Conservation (phyloP, 2,329 filamentous ascomycete species). For the Pezicula neosporulosa region DNA sequence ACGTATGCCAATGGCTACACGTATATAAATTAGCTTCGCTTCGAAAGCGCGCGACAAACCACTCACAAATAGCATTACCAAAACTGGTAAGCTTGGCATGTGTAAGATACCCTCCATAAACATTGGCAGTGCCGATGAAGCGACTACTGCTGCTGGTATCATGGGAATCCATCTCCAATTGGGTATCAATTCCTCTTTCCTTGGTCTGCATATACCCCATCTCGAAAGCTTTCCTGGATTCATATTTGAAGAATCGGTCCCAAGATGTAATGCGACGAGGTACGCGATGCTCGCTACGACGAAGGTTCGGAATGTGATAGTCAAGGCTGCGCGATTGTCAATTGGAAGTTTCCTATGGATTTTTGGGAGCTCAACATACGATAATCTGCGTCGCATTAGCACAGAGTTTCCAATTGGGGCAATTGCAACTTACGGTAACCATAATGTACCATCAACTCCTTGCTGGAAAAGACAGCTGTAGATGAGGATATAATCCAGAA, state of each 20-base stretch:
- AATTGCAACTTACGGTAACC: conserved; percentile 12
- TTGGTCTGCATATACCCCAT: conserved; percentile 10
- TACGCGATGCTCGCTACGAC: conserved; percentile 9
- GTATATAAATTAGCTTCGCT: not conserved
- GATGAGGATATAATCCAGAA: conserved; percentile 15
- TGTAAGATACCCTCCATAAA: conserved; percentile 21
- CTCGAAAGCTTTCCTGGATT: not conserved
- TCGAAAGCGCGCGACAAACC: not conserved
- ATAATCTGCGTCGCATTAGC: conserved; percentile 16
- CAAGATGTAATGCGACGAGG: conserved; percentile 6
- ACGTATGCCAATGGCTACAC: conserved; percentile 19
- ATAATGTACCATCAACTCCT: conserved; percentile 16
- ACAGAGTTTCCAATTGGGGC: not conserved
- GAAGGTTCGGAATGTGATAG: conserved; percentile 16
- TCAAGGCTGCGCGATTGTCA: conserved; percentile 11
- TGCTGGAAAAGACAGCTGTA: conserved; percentile 15
- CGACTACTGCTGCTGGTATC: conserved; percentile 16
- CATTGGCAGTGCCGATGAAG: conserved; percentile 19
- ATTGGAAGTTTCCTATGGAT: not conserved
- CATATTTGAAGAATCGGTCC: not conserved
- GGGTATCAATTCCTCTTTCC: conserved; percentile 1
- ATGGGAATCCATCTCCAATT: conserved; percentile 12
- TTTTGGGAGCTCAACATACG: conserved; percentile 10
- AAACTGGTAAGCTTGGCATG: conserved; percentile 21
- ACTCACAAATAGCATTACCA: conserved; percentile 26